These are phyloP conservation scores for Pseudogymnoascus sp. DNA, from an alignment of 2,329 filamentous ascomycete species.

Conservation along the genomic window DNA sequence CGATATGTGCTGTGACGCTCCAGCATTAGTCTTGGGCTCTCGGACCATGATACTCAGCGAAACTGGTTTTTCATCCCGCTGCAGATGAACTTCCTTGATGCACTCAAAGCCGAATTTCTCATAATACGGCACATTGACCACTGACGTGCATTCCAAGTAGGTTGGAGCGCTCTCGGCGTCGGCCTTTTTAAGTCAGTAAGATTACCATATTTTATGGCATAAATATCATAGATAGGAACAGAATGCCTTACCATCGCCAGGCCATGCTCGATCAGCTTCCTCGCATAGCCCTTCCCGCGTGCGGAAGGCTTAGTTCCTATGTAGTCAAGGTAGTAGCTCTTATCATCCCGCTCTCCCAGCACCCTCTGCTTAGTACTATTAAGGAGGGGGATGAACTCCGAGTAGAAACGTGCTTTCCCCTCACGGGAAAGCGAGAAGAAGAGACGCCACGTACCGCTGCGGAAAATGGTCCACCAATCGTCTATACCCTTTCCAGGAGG, in stretches of 20 bases:
- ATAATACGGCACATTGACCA: conserved; percentile 63
- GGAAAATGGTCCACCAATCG: conserved; percentile 61
- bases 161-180: conserved; percentile 59
- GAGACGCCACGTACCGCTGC: conserved; percentile 70
- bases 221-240: neutral
- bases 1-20: neutral
- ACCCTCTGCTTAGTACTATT: conserved; percentile 62
- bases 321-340: conserved; percentile 77
- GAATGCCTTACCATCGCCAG: conserved; percentile 45
- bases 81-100: conserved; percentile 54
- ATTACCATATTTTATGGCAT: neutral
- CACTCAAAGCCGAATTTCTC: conserved; percentile 65
- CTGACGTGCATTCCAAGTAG: conserved; percentile 72
- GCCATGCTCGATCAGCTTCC: conserved; percentile 63
- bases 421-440: conserved; percentile 66
- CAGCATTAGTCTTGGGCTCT: conserved; percentile 42
- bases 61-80: conserved; percentile 50
- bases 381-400: conserved; percentile 67
- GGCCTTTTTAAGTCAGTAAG: conserved; percentile 38
- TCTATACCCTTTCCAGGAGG: conserved; percentile 67
- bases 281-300: conserved; percentile 64
- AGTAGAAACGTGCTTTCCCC: conserved; percentile 66
- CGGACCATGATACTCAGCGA: conserved; percentile 74
- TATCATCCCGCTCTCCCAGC: conserved; percentile 56
- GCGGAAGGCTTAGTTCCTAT: conserved; percentile 63